phyloP scores from a whole-genome alignment of 1,284 basidiomycete genomes.

The Trametes sp. region DNA sequence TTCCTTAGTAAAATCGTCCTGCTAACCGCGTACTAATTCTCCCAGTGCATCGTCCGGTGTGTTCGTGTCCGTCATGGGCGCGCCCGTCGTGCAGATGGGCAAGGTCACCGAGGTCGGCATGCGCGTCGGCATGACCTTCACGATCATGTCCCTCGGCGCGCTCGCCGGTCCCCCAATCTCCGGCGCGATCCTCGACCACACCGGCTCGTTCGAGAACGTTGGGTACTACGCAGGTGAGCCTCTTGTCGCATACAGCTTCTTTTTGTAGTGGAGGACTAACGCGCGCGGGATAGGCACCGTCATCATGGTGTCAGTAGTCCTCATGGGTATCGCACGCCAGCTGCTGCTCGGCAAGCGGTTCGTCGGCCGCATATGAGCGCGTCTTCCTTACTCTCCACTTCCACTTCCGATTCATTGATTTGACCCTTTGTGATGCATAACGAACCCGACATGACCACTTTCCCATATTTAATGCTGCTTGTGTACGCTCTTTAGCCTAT shows the following conservation, averaged over 20 bases:
- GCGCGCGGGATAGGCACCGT: slow-evolving; percentile 9
- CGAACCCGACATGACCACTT: neutral
- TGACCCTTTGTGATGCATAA: no score
- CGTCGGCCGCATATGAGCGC: neutral
- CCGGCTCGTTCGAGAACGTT: slow-evolving; percentile 54
- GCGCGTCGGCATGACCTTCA: slow-evolving; percentile 61
- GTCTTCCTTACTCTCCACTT: neutral
- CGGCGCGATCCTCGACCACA: slow-evolving; percentile 55
- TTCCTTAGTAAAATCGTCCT: no score
- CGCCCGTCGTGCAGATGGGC: slow-evolving; percentile 66
- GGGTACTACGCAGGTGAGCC: slow-evolving; percentile 63
- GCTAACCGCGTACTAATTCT: neutral
- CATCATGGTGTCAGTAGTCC: slow-evolving; percentile 18
- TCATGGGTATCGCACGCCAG: slow-evolving; percentile 19
- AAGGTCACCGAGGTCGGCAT: slow-evolving; percentile 61
- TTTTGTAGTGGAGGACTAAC: no score
- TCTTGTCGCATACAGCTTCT: no score
- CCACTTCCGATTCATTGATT: no score
- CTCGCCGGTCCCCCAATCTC: slow-evolving; percentile 62
- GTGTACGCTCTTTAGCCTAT: no score
- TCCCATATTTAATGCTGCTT: no score
- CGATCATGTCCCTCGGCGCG: slow-evolving; percentile 52
- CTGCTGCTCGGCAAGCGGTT: neutral
- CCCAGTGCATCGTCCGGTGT: slow-evolving; percentile 59
- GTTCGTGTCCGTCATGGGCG: slow-evolving; percentile 60